These are phyloP conservation scores for Suillus variegatus DNA, from an alignment of 768 basidiomycete genomes.

Conservation along the genomic window DNA sequence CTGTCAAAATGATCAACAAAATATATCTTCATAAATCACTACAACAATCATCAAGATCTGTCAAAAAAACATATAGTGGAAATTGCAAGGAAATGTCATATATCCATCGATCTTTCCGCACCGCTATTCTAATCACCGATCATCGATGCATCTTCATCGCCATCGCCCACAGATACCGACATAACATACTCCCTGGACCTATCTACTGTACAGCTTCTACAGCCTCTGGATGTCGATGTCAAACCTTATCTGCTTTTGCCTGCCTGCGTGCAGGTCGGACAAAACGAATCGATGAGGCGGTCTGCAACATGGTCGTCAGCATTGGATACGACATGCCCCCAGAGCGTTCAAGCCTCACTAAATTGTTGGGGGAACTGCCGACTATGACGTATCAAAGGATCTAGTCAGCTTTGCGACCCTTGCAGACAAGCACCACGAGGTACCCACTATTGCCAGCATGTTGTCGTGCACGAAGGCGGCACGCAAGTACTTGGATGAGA, in stretches of 20 bases:
- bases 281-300: conserved; percentile 36
- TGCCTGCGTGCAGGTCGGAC: conserved; percentile 30
- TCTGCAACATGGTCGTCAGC: conserved; percentile 29
- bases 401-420: conserved; percentile 24
- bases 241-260: conserved; percentile 10
- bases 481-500: conserved; percentile 61
- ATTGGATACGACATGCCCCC: conserved; percentile 11
- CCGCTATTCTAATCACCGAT: conserved; percentile 16
- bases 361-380: conserved; percentile 73
- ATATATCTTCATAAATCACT: neutral
- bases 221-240: conserved; percentile 8
- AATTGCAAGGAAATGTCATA: conserved; percentile 2
- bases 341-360: conserved; percentile 43
- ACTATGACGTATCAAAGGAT: conserved; percentile 36
- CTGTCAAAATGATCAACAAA: neutral
- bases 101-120: conserved; percentile 5
- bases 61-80: neutral
- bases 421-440: conserved; percentile 12
- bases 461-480: conserved; percentile 52
- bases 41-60: neutral
- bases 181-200: neutral
- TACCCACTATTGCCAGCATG: conserved; percentile 81
- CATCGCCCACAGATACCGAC: neutral
- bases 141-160: conserved; percentile 10
- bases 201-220: conserved; percentile 9